Evolutionary conservation across 2,329 filamentous ascomycete species (phyloP).

Genomic region (Pseudocercospora ulei): DNA sequence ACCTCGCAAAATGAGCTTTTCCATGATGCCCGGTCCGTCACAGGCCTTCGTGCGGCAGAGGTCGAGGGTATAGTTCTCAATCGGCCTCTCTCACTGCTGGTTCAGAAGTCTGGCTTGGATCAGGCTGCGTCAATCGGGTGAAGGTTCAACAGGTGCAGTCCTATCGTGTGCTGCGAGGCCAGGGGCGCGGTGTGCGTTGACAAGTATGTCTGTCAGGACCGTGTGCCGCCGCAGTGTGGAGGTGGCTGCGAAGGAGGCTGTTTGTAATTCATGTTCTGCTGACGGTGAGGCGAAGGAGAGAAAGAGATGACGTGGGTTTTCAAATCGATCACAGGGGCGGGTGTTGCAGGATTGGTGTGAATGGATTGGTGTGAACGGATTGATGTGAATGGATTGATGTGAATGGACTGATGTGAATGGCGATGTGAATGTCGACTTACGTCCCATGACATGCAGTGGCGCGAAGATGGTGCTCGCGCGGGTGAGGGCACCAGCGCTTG

Average conservation of each 20-base stretch:
- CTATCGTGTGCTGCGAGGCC: not conserved
- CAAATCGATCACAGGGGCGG: too few species aligned
- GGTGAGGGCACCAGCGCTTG: too few species aligned
- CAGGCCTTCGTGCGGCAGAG: slow-evolving; percentile 7
- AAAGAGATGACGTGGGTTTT: not conserved
- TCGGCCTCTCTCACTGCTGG: slow-evolving; percentile 5
- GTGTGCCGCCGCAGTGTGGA: not conserved
- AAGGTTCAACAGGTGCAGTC: not conserved
- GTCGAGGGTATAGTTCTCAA: slow-evolving; percentile 2
- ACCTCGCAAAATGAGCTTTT: slow-evolving; percentile 26
- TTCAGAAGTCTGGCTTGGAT: slow-evolving; percentile 6
- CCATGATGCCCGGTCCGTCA: slow-evolving; percentile 15
- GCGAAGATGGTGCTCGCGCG: too few species aligned
- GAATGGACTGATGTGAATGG: too few species aligned
- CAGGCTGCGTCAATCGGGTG: too few species aligned
- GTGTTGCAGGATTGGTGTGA: too few species aligned
- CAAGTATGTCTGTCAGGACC: not conserved
- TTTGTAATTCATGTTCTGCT: not conserved
- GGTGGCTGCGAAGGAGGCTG: not conserved
- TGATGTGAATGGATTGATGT: too few species aligned
- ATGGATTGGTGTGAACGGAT: too few species aligned
- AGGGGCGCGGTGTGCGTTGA: not conserved
- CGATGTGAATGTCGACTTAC: too few species aligned
- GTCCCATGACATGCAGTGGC: too few species aligned
- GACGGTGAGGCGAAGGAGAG: not conserved